Evolutionary conservation across 2,329 filamentous ascomycete species (phyloP).

Genomic region (Aspergillus viridinutans): DNA sequence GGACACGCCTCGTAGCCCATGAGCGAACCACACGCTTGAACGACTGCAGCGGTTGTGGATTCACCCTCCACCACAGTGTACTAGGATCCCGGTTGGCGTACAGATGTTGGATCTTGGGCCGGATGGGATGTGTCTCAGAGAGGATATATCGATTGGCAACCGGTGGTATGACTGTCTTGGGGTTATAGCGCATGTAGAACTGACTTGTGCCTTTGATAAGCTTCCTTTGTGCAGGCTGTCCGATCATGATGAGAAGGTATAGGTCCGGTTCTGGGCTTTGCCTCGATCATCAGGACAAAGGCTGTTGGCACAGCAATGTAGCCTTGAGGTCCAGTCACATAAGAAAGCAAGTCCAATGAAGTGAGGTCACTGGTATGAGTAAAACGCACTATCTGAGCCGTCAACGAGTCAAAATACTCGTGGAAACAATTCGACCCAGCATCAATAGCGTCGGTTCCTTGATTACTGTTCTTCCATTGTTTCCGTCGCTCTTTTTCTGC

Average conservation of each 20-base stretch:
- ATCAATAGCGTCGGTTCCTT: neutral
- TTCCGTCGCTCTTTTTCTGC: conserved; percentile 5
- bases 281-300: neutral
- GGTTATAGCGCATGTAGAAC: conserved; percentile 23
- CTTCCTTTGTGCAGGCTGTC: conserved; percentile 7
- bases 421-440: neutral
- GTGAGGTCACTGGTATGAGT: neutral
- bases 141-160: conserved; percentile 29
- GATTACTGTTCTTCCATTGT: neutral
- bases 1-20: conserved; percentile 41
- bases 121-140: conserved; percentile 29
- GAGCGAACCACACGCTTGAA: conserved; percentile 47
- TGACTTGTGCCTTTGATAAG: conserved; percentile 12
- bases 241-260: neutral
- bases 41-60: conserved; percentile 20
- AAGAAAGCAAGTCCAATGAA: neutral
- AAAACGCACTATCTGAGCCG: neutral
- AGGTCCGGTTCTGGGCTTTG: neutral
- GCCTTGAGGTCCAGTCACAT: neutral
- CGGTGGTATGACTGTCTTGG: conserved; percentile 19
- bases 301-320: neutral
- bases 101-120: conserved; percentile 34
- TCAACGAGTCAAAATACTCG: neutral
- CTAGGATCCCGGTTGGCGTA: conserved; percentile 36
- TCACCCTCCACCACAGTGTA: conserved; percentile 48